Base-by-base conservation (phyloP, 208 protist genomes). In the Trypanosomatidae sp. region DNA sequence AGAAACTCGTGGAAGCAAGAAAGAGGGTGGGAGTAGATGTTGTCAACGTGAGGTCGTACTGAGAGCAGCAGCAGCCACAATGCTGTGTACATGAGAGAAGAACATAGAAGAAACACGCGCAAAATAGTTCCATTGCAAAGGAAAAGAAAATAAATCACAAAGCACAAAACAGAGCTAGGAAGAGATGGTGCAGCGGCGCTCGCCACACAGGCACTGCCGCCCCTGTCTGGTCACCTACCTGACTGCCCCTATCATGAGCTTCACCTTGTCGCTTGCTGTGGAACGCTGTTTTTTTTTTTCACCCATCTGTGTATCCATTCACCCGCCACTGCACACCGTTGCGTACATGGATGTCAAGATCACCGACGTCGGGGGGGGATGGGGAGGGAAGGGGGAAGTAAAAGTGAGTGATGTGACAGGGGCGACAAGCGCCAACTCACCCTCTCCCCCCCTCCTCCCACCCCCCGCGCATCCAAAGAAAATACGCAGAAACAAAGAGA, bases 401-500 rank as follows among this genome's bases (percentile, higher is more conserved):
- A 55, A 55, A 8, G 25, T 17, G 8, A 10, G 22, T 25, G 22
- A n/a, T 58, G n/a, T 4, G 10, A 25, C 25, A 30, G 3, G 53
- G 15, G 25, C 12, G 53, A 2, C 25, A 58, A 33, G 10, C 8
- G 6, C 25, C 9, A 10, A 17, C 25, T 25, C 12, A 30, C 53
- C 2, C 2, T 10, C 22, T 58, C 25, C 22, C 7, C 15, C 50
- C 8, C 50, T 12, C 4, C 15, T 22, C 46, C 33, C 33, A 36
- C 33, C 3, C 36, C 36, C 36, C 3, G 3, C 36, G 36, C 36
- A 39, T 39, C 30, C 49, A 30, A 77, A 73, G 17, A 68, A 65
- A 41, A 52, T 13, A 62, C 13, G 44, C 28, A 70, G 67, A 72
- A 55, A 71, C 66, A 70, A 59, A 60, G 49, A 75, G 62, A 55